These are phyloP conservation scores for Coemansia sp. DNA, from an alignment of 371 early-diverging fungal species.

Conservation along the genomic window DNA sequence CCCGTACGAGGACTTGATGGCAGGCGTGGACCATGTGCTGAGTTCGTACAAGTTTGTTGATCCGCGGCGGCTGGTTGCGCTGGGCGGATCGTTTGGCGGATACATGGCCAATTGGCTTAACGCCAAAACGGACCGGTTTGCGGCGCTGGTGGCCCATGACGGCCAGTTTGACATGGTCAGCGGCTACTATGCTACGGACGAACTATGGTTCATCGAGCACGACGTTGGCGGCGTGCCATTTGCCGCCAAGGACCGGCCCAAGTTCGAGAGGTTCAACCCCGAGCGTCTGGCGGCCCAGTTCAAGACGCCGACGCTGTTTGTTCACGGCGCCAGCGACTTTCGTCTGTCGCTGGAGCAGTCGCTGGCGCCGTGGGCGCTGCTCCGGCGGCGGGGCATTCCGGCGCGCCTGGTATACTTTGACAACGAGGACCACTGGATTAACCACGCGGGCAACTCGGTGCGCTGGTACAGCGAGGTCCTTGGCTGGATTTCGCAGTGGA, in stretches of 20 bases:
- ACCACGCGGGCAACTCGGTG: conserved; percentile 72
- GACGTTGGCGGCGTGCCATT: conserved; percentile 52
- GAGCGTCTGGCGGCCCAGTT: conserved; percentile 53
- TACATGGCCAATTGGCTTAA: conserved; percentile 80
- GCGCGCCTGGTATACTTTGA: conserved; percentile 75
- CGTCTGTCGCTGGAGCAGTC: conserved; percentile 69
- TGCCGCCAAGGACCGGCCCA: neutral
- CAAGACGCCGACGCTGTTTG: conserved; percentile 76
- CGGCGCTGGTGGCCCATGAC: conserved; percentile 75
- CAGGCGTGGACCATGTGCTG: conserved; percentile 65
- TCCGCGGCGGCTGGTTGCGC: conserved; percentile 59
- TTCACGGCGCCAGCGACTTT: conserved; percentile 71
- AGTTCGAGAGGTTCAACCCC: conserved; percentile 23
- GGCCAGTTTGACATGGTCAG: conserved; percentile 68
- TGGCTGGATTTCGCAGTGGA: conserved; percentile 56
- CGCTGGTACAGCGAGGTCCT: conserved; percentile 73
- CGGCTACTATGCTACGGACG: conserved; percentile 72
- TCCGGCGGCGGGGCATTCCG: conserved; percentile 72
- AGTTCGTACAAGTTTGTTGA: conserved; percentile 61
- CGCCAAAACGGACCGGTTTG: conserved; percentile 66
- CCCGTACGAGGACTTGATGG: conserved; percentile 72
- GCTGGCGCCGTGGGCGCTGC: conserved; percentile 72
- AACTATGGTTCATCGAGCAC: conserved; percentile 74
- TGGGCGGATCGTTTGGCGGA: conserved; percentile 83
- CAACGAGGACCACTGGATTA: conserved; percentile 72